Base-by-base conservation (phyloP, 345 rosid species). In the Boechera retrofracta region DNA sequence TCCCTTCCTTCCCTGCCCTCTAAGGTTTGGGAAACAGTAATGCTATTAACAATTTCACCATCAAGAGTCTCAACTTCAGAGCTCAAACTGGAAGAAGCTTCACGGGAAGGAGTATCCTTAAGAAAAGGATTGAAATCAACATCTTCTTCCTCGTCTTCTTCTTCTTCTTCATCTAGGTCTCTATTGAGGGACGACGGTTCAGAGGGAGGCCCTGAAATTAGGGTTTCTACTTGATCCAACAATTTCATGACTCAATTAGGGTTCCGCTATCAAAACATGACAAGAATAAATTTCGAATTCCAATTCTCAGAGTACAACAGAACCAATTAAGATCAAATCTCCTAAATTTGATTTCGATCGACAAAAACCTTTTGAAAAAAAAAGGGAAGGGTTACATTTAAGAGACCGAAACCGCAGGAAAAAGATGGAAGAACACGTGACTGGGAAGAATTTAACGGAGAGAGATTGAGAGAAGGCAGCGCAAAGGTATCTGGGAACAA, bases 31-130 rank as follows among this genome's bases (percentile, higher is more conserved):
- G 73, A 36, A 63, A 54, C 73, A 49, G 55, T 45, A 26, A 45
- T 67, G 49, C 60, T 74, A 47, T 56, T 74, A 53, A 78, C 82
- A 64, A 64, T 62, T 7, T 80, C 82, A 38, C 82, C 87, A 48
- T 85, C 89, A 7, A 82, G 61, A 31, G 76, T 85, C 83, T 90
- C 91, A 26, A 85, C 70, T 73, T 88, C 94, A 29, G 97, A 94
- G 85, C 98, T 90, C 78, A 92, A 72, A 82, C 97, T 90, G 2
- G 98, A 94, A 56, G 98, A 94, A 72, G 91, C 85, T 60, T 92
- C 91, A 2, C 84, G 93, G 3, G 97, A 90, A 57, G 83, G 90
- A 16, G 88, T 77, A 61, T 79, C 93, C 82, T 89, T 92, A 2
- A 90, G 64, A 80, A 88, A 87, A 18, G 97, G 97, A 78, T 94